These are phyloP conservation scores for Microdochium bolleyi DNA, from an alignment of 2,329 filamentous ascomycete genomes.

Conservation along the genomic window DNA sequence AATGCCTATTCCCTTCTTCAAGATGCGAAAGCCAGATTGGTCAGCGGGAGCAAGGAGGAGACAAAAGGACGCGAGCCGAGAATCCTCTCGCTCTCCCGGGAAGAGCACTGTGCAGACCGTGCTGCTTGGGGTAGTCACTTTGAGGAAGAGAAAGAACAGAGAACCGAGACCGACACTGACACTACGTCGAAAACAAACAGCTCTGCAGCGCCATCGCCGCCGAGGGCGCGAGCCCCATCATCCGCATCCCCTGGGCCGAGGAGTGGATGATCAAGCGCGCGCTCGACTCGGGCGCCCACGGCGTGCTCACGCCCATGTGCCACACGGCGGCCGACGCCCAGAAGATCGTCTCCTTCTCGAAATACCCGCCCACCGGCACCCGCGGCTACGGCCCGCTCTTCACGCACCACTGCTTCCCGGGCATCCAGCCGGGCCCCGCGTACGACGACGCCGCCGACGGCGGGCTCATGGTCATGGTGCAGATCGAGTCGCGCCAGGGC, in stretches of 20 bases:
- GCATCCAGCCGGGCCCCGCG: background rate
- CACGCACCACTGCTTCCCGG: background rate
- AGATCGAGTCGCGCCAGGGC: conserved; percentile 9
- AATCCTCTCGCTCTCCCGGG: too few species aligned
- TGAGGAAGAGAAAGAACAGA: background rate
- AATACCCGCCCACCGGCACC: conserved; percentile 48
- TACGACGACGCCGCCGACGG: conserved; percentile 10
- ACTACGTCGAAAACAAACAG: conserved; percentile 56
- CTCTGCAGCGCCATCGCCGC: conserved; percentile 22
- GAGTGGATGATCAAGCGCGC: conserved; percentile 22
- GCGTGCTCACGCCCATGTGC: conserved; percentile 21
- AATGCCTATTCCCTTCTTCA: too few species aligned
- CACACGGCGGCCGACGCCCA: conserved; percentile 33
- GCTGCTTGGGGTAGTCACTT: too few species aligned
- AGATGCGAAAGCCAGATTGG: too few species aligned
- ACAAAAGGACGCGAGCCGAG: too few species aligned
- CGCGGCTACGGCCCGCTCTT: conserved; percentile 51
- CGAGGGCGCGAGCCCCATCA: conserved; percentile 11
- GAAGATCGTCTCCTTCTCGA: conserved; percentile 40
- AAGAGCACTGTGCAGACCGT: too few species aligned
- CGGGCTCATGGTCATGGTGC: conserved; percentile 14
- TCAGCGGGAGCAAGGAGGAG: too few species aligned
- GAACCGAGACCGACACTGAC: conserved; percentile 28
- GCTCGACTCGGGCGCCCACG: conserved; percentile 20
- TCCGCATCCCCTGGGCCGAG: conserved; percentile 12